Conservation (phyloP, 2,329 filamentous ascomycete genomes). For the Pleurostoma richardsiae region DNA sequence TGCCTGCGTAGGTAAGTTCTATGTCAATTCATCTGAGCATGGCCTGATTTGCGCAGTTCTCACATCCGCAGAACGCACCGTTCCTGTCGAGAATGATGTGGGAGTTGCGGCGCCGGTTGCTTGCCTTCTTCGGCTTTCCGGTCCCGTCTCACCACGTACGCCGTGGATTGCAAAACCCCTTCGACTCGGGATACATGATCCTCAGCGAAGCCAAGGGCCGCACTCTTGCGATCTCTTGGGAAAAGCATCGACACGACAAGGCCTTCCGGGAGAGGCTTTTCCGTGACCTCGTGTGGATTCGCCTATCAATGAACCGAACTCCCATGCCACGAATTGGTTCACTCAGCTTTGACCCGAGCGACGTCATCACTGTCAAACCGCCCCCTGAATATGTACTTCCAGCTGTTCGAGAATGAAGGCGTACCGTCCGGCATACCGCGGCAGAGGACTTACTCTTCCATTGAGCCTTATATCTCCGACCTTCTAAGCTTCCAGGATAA, state of each 20-base stretch:
- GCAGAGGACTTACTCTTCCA: constrained; percentile 20
- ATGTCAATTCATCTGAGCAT: not conserved
- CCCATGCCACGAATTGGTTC: constrained; percentile 26
- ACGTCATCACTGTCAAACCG: constrained; percentile 25
- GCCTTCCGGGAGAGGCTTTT: constrained; percentile 14
- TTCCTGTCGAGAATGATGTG: not conserved
- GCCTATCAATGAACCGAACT: constrained; percentile 14
- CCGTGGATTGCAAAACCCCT: not conserved
- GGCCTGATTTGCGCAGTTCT: not conserved
- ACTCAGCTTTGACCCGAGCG: constrained; percentile 18
- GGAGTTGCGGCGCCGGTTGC: not conserved
- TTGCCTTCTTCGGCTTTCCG: not conserved
- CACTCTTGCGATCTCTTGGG: constrained; percentile 21
- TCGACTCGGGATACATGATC: constrained; percentile 20
- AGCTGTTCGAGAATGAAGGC: constrained; percentile 25
- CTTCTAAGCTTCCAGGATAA: constrained; percentile 25
- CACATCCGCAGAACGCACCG: not conserved
- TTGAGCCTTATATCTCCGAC: constrained; percentile 22
- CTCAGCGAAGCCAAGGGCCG: constrained; percentile 18
- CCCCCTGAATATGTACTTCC: constrained; percentile 23
- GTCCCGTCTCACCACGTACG: not conserved
- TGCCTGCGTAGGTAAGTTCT: not conserved
- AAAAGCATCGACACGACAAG: constrained; percentile 12
- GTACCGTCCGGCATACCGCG: constrained; percentile 24
- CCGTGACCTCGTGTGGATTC: constrained; percentile 16